Percentiles rank a stretch among this genome's conserved stretches.
phyloP scores from a whole-genome alignment of 805 yeast genomes.

The Priceomyces haplophilus region DNA sequence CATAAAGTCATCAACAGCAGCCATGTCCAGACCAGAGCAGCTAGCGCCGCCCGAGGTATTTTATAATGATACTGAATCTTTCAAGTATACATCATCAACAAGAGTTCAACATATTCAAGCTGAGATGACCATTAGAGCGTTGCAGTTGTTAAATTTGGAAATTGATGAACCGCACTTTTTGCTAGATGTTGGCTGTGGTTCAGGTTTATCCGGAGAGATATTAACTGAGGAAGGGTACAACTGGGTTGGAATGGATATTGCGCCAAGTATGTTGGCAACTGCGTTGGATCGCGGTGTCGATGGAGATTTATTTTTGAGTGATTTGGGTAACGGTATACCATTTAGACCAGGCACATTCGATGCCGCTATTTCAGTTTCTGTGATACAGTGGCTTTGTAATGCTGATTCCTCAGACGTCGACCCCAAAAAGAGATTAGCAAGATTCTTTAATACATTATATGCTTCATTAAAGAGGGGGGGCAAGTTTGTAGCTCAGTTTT shows the following conservation, averaged over 20 bases:
- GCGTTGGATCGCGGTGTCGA: constrained; percentile 90
- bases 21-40: constrained; percentile 94
- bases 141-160: constrained; percentile 79
- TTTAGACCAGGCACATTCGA: constrained; percentile 96
- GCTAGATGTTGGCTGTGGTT: constrained; percentile 95
- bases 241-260: constrained; percentile 96
- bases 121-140: constrained; percentile 90
- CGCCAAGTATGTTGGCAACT: constrained; percentile 93
- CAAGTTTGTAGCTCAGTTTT: constrained; percentile 94
- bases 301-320: constrained; percentile 88
- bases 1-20: neutral
- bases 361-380: constrained; percentile 92
- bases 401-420: constrained; percentile 83
- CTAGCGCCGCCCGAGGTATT: constrained; percentile 96
- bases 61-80: constrained; percentile 86
- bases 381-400: constrained; percentile 96
- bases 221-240: constrained; percentile 88
- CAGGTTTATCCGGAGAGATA: constrained; percentile 93
- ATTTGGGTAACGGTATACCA: constrained; percentile 92
- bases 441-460: constrained; percentile 85
- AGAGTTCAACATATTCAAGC: constrained; percentile 99
- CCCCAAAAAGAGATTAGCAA: constrained; percentile 75
- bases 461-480: constrained; percentile 90
- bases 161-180: constrained; percentile 58
- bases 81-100: constrained; percentile 85